These are phyloP conservation scores for Leptosphaerulina australis DNA, from an alignment of 2,329 filamentous ascomycete species.

Conservation along the genomic window DNA sequence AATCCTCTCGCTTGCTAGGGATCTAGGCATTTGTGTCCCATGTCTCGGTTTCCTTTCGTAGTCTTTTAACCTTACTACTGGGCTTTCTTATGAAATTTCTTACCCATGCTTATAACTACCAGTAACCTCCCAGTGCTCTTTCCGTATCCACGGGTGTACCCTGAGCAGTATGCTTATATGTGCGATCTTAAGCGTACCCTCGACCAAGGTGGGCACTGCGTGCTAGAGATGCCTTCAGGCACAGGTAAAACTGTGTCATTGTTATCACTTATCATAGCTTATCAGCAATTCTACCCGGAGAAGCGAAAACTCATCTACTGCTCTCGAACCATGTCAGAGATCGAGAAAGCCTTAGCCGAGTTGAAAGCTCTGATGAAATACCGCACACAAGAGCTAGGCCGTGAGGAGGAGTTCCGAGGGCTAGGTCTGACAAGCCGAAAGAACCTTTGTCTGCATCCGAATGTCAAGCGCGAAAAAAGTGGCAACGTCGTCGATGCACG, in stretches of 20 bases:
- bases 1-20: too few relatives aligned
- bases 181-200: conserved; percentile 86
- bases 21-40: too few relatives aligned
- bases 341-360: conserved; percentile 94
- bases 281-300: conserved; percentile 91
- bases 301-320: conserved; percentile 98
- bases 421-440: conserved; percentile 94
- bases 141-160: conserved; percentile 76
- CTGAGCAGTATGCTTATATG: conserved; percentile 70
- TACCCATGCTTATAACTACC: not conserved
- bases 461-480: conserved; percentile 95
- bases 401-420: conserved; percentile 90
- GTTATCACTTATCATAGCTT: conserved; percentile 92
- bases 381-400: conserved; percentile 83
- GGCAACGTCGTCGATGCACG: conserved; percentile 92
- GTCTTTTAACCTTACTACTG: too few relatives aligned
- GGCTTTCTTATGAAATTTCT: too few relatives aligned
- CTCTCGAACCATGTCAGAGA: conserved; percentile 99
- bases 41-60: too few relatives aligned
- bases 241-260: conserved; percentile 97
- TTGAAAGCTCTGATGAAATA: conserved; percentile 95
- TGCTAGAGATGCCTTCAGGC: conserved; percentile 98
- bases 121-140: conserved; percentile 73
- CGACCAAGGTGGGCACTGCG: conserved; percentile 92
- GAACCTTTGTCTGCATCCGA: conserved; percentile 94